Percentiles rank a stretch among this genome's conserved stretches.
phyloP scores from a whole-genome alignment of 192 early-diverging fungal species.

The Umbelopsis ramanniana region DNA sequence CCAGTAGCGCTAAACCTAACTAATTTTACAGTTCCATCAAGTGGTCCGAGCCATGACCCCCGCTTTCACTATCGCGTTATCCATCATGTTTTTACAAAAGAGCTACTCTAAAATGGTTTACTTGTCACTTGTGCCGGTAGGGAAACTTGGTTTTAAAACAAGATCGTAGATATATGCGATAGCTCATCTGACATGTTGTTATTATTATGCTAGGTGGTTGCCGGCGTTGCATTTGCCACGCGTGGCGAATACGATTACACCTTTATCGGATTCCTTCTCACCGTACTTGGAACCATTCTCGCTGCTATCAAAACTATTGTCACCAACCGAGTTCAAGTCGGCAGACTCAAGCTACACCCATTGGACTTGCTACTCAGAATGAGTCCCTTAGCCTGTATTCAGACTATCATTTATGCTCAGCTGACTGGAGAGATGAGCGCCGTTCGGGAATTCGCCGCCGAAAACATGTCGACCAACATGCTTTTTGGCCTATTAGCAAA shows the following conservation, averaged over 20 bases:
- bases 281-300: slow-evolving; percentile 63
- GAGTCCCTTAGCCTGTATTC: slow-evolving; percentile 42
- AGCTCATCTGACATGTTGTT: slow-evolving; percentile 34
- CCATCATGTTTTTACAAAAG: slow-evolving; percentile 41
- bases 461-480: slow-evolving; percentile 19
- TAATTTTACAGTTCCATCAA: slow-evolving; percentile 68
- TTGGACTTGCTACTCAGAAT: slow-evolving; percentile 63
- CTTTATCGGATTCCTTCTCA: slow-evolving; percentile 54
- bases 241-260: slow-evolving; percentile 61
- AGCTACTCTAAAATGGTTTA: slow-evolving; percentile 47
- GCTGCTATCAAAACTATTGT: slow-evolving; percentile 64
- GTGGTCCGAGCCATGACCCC: slow-evolving; percentile 71
- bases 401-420: slow-evolving; percentile 49
- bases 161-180: slow-evolving; percentile 19
- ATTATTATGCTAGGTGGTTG: slow-evolving; percentile 30
- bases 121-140: slow-evolving; percentile 51
- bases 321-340: slow-evolving; percentile 64
- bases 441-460: slow-evolving; percentile 21
- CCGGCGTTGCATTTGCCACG: slow-evolving; percentile 66
- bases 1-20: too few species aligned
- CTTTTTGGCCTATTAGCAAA: slow-evolving; percentile 58
- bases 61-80: slow-evolving; percentile 62
- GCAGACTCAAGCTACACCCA: slow-evolving; percentile 59
- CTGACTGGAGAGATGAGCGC: slow-evolving; percentile 54
- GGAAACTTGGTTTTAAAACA: background rate